Conservation (phyloP, 2,329 filamentous ascomycete genomes). For the Aspergillus melleus region DNA sequence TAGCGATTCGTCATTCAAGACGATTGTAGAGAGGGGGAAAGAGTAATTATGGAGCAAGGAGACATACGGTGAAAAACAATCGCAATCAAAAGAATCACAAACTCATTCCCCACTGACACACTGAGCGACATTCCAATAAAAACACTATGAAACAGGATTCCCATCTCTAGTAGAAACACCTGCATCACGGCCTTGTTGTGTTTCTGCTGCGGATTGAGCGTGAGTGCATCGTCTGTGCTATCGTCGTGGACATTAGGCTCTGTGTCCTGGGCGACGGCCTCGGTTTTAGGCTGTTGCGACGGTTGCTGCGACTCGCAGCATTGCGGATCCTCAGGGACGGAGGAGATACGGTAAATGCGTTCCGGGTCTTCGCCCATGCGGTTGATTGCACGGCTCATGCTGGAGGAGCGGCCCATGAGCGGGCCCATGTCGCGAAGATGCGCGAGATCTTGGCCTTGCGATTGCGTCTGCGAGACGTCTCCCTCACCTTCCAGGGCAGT, state of each 20-base stretch:
- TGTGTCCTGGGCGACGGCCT: slow-evolving; percentile 15
- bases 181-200: slow-evolving; percentile 68
- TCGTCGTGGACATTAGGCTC: slow-evolving; percentile 10
- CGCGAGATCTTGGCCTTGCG: slow-evolving; percentile 13
- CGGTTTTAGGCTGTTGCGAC: slow-evolving; percentile 16
- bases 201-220: slow-evolving; percentile 35
- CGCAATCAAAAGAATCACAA: slow-evolving; percentile 36
- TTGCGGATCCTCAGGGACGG: slow-evolving; percentile 17
- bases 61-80: slow-evolving; percentile 39
- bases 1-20: neutral
- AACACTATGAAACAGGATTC: slow-evolving; percentile 76
- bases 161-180: slow-evolving; percentile 72
- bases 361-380: slow-evolving; percentile 27
- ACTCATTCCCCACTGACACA: slow-evolving; percentile 35
- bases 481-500: neutral
- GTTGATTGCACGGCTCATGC: slow-evolving; percentile 30
- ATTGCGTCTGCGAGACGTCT: neutral
- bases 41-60: too few relatives aligned
- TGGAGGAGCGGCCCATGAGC: slow-evolving; percentile 27
- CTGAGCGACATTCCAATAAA: slow-evolving; percentile 41
- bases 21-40: neutral
- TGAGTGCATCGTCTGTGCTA: slow-evolving; percentile 8
- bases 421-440: slow-evolving; percentile 29
- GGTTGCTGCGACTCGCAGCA: neutral
- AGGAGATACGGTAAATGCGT: slow-evolving; percentile 23